Evolutionary conservation across 257 asterid species (phyloP).

Genomic region (Eustoma russellianum): DNA sequence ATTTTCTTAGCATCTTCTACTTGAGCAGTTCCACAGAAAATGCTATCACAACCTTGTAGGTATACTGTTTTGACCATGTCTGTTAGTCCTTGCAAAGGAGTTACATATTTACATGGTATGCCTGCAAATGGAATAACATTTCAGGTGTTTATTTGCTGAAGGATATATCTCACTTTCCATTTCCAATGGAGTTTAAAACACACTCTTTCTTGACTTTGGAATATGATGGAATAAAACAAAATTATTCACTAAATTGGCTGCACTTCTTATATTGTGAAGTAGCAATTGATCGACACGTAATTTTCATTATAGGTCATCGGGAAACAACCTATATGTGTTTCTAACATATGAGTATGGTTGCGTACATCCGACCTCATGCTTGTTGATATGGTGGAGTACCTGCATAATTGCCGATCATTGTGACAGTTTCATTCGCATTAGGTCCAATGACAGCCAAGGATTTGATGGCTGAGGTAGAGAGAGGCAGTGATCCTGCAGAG

Average conservation of each 20-base stretch:
- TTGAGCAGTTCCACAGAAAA: slow-evolving; percentile 42
- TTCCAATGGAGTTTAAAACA: too few relatives aligned
- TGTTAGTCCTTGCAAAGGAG: slow-evolving; percentile 58
- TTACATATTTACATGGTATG: slow-evolving; percentile 55
- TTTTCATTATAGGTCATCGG: too few relatives aligned
- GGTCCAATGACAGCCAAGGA: slow-evolving; percentile 87
- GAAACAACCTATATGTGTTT: too few relatives aligned
- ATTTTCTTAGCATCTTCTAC: slow-evolving; percentile 46
- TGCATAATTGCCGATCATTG: slow-evolving; percentile 83
- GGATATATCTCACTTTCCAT: too few relatives aligned
- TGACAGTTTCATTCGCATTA: slow-evolving; percentile 46
- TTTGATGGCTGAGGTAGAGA: slow-evolving; percentile 46
- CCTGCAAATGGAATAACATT: slow-evolving; percentile 28
- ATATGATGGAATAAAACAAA: too few relatives aligned
- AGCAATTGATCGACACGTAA: too few relatives aligned
- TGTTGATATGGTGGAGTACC: slow-evolving; percentile 20
- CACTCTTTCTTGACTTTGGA: too few relatives aligned
- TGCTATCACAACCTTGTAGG: slow-evolving; percentile 45
- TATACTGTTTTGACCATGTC: slow-evolving; percentile 38
- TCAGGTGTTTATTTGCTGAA: background rate
- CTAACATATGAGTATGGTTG: too few relatives aligned
- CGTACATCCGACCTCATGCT: background rate
- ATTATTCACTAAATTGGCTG: too few relatives aligned
- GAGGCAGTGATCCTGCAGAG: slow-evolving; percentile 48
- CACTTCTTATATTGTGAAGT: too few relatives aligned